Base-by-base conservation (phyloP, 768 basidiomycete genomes). In the Tricholoma hemisulphureum region DNA sequence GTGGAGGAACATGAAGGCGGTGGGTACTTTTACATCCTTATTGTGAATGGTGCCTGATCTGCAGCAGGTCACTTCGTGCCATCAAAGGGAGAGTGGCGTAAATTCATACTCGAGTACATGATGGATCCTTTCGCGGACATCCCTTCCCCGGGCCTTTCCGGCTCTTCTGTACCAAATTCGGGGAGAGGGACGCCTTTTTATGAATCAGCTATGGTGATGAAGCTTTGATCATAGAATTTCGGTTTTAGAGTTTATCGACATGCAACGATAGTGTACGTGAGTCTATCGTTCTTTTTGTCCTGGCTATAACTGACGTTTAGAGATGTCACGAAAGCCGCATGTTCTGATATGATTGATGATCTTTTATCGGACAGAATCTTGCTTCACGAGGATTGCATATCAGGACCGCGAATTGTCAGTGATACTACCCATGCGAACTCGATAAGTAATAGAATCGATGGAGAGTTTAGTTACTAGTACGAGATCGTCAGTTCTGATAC, bases 1-100 rank as follows among this genome's bases (percentile, higher is more conserved):
- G 80, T 94, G 8, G 91, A 91, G 67, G 80, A 79, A 61, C 93
- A 95, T 57, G 83, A 85, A 23, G 93, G 93, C 53, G 93, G 93
- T 92, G 56, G 28, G 86, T 72, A 18, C 37, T n/a, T 49, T 41
- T 13, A 34, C 16, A 28, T 14, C 8, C 13, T 45, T 34, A 49
- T 21, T 23, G 29, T 20, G 49, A 39, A 31, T 20, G 18, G 53
- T 43, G 18, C 28, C 48, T 18, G 11, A 45, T 31, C 21, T 2
- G 6, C 18, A 32, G 14, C 20, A 93, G 91, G 91, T 7, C 92
- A 95, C 69, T 91, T 92, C 62, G 85, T 94, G 3, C 93, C 93
- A 1, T 87, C 85, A 9, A 90, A 88, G 63, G 83, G 81, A 1
- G 79, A 74, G 41, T 95, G 91, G 92, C 79, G 88, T 28, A 81